Percentiles rank a stretch among this genome's conserved stretches.
Evolutionary conservation across 202 grass and related monocot species (phyloP).

Genomic region (Schoenoplectus triqueter): DNA sequence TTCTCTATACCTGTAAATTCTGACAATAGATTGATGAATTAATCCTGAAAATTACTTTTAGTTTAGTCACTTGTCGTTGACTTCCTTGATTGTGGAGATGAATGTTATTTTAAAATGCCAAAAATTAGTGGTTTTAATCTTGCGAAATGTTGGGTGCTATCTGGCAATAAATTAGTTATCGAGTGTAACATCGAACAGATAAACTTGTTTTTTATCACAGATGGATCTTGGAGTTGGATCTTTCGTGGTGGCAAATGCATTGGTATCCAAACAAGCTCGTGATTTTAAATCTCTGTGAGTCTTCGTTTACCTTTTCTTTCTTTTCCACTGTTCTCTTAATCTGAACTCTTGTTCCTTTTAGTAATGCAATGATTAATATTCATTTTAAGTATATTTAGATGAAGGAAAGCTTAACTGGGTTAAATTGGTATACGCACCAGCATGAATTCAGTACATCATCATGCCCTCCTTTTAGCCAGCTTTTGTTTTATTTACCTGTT

Average conservation of each 20-base stretch:
- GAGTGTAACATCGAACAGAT: constrained; percentile 30
- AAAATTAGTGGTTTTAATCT: background rate
- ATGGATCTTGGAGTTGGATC: constrained; percentile 99
- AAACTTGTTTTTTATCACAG: constrained; percentile 53
- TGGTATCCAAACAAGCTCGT: constrained; percentile 79
- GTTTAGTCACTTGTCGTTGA: background rate
- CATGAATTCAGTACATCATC: background rate
- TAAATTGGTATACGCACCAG: background rate
- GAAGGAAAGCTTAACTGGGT: background rate
- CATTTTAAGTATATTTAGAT: background rate
- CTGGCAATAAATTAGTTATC: constrained; percentile 20
- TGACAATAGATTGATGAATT: constrained; percentile 4
- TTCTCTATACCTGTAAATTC: constrained; percentile 5
- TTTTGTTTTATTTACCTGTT: constrained; percentile 1
- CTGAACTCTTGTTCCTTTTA: background rate
- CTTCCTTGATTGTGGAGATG: background rate
- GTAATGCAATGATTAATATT: background rate
- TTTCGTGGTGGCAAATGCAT: constrained; percentile 87
- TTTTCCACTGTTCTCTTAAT: background rate
- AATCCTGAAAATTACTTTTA: background rate
- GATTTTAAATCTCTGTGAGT: constrained; percentile 54
- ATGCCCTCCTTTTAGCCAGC: background rate
- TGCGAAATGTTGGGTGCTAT: background rate
- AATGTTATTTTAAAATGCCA: constrained; percentile 14
- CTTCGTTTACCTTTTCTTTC: constrained; percentile 13